phyloP scores from a whole-genome alignment of 768 basidiomycete species.

The Mycena filopes region DNA sequence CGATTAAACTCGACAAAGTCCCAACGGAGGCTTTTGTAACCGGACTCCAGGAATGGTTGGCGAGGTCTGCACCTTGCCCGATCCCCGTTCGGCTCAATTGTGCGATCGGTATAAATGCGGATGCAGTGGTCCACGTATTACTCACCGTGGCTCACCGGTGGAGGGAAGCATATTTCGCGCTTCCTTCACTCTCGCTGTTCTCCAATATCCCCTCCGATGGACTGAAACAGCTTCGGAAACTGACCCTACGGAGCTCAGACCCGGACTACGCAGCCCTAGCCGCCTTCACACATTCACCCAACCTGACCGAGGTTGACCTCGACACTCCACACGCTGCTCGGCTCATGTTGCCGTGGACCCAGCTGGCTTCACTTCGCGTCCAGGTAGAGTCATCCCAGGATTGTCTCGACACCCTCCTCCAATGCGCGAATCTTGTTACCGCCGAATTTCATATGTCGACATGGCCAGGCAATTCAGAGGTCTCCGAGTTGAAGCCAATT shows the following conservation, averaged over 20 bases:
- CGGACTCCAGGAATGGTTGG: constrained; percentile 10
- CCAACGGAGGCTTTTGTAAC: background rate
- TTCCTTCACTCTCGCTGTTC: background rate
- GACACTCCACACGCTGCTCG: background rate
- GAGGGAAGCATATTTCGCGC: background rate
- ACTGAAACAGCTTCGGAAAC: background rate
- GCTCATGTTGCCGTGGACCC: constrained; percentile 17
- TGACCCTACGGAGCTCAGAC: background rate
- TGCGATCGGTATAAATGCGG: background rate
- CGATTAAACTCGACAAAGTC: background rate
- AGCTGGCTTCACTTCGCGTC: constrained; percentile 1
- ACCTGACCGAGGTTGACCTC: background rate
- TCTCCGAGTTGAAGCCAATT: background rate
- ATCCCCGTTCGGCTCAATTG: too few species aligned
- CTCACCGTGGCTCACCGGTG: constrained; percentile 1
- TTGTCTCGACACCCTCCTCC: constrained; percentile 3
- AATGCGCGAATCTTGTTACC: constrained; percentile 6
- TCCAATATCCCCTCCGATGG: background rate
- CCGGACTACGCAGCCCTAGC: background rate
- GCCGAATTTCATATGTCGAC: background rate
- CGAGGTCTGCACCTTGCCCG: constrained; percentile 11
- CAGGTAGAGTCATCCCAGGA: background rate
- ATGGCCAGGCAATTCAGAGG: background rate
- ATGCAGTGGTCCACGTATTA: constrained; percentile 1
- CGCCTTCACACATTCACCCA: background rate